These are phyloP conservation scores for Nidula microcarpa DNA, from an alignment of 768 basidiomycete genomes.

Conservation along the genomic window DNA sequence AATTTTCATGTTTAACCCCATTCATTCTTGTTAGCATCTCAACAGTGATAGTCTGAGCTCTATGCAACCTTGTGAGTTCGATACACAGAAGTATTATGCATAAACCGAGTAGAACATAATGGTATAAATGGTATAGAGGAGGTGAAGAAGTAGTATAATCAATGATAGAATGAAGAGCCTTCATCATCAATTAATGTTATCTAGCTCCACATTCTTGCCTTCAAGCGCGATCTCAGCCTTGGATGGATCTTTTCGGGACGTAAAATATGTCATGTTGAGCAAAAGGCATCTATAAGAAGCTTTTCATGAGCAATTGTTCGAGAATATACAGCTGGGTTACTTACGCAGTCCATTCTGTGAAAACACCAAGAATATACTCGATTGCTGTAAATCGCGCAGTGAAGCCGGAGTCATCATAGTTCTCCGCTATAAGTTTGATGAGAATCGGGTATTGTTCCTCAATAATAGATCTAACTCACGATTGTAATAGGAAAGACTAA, in stretches of 20 bases:
- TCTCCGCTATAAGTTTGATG: constrained; percentile 6
- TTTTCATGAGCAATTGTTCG: background rate
- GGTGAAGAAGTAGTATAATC: no score
- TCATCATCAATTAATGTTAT: no score
- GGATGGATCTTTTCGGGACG: constrained; percentile 9
- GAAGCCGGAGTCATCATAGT: constrained; percentile 11
- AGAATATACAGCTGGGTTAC: background rate
- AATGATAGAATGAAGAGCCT: no score
- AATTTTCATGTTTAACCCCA: no score
- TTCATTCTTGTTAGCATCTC: no score
- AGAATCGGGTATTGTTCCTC: background rate
- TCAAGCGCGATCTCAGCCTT: constrained; percentile 1
- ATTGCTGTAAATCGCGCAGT: constrained; percentile 9
- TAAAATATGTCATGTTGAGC: constrained; percentile 14
- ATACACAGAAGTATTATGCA: no score
- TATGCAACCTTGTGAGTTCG: no score
- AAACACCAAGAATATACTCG: constrained; percentile 15
- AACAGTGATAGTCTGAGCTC: no score
- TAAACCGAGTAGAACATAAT: no score
- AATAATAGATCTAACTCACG: constrained; percentile 5
- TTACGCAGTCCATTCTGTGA: constrained; percentile 13
- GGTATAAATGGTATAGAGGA: no score
- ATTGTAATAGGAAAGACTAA: constrained; percentile 15
- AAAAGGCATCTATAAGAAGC: constrained; percentile 8
- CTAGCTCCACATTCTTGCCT: background rate